Evolutionary conservation across 345 rosid genomes (phyloP).

Genomic region (Gynandropsis gynandra): DNA sequence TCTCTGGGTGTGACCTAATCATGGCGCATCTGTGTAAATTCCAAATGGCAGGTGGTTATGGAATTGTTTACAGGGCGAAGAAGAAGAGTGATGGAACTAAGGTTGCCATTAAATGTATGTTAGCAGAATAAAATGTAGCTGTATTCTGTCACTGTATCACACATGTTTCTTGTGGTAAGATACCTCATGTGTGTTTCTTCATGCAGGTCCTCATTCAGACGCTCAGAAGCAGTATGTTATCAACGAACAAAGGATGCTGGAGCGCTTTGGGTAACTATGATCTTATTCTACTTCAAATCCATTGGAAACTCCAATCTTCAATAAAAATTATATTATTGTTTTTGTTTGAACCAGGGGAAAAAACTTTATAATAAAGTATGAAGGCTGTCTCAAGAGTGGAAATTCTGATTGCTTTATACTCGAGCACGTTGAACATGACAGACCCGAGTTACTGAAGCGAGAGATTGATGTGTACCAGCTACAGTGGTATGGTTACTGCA

Average conservation of each 20-base stretch:
- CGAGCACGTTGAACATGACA: conserved; percentile 86
- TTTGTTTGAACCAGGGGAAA: conserved; percentile 50
- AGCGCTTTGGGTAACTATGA: conserved; percentile 77
- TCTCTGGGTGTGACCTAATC: conserved; percentile 8
- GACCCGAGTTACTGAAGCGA: conserved; percentile 87
- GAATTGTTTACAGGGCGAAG: conserved; percentile 74
- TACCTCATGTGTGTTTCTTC: conserved; percentile 20
- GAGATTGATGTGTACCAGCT: conserved; percentile 66
- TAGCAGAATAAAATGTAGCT: conserved; percentile 15
- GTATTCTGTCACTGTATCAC: conserved; percentile 9
- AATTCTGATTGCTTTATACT: conserved; percentile 77
- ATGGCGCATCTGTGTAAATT: conserved; percentile 9
- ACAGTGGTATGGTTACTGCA: conserved; percentile 74
- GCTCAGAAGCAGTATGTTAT: conserved; percentile 59
- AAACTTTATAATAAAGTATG: conserved; percentile 65
- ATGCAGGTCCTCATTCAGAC: conserved; percentile 77
- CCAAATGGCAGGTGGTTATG: conserved; percentile 80
- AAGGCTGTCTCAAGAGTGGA: conserved; percentile 69
- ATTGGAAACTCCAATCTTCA: no score
- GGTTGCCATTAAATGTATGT: conserved; percentile 92
- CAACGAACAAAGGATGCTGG: conserved; percentile 80
- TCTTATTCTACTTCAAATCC: not conserved
- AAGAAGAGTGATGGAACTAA: conserved; percentile 59
- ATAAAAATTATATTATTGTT: conserved; percentile 16
- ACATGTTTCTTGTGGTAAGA: conserved; percentile 10